A percentile compares a stretch with the other conserved stretches of the same genome.
phyloP scores from a whole-genome alignment of 2,329 filamentous ascomycete genomes.

The Hypoxylon sp. region DNA sequence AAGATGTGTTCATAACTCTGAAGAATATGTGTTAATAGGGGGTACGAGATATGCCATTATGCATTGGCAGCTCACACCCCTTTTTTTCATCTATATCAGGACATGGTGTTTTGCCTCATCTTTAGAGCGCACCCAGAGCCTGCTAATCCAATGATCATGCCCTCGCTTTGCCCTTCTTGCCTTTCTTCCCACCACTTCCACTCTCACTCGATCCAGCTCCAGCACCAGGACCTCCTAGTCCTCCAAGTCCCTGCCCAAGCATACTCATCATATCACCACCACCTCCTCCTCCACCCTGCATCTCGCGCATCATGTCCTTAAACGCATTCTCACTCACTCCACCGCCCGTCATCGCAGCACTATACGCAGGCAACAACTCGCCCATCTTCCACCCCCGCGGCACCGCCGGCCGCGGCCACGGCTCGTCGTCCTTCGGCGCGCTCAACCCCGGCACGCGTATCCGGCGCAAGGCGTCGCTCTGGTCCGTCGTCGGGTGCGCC shows the following conservation, averaged over 20 bases:
- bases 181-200: conserved; percentile 59
- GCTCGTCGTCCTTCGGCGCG: conserved; percentile 73
- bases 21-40: neutral
- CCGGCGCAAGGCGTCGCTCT: conserved; percentile 74
- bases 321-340: conserved; percentile 95
- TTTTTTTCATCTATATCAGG: conserved; percentile 3
- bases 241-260: conserved; percentile 46
- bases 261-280: conserved; percentile 54
- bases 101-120: neutral
- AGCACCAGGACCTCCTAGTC: conserved; percentile 34
- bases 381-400: conserved; percentile 94
- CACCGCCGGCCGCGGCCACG: conserved; percentile 79
- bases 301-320: conserved; percentile 97
- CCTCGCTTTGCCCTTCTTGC: conserved; percentile 64
- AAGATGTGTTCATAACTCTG: conserved; percentile 3
- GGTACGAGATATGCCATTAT: neutral
- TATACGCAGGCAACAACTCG: conserved; percentile 86
- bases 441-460: conserved; percentile 80
- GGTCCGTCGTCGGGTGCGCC: conserved; percentile 81
- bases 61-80: neutral
- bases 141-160: conserved; percentile 18
- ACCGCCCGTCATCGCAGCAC: conserved; percentile 89
- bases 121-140: neutral
- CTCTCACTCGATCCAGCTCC: conserved; percentile 45
- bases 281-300: conserved; percentile 70